A percentile compares a stretch with the other conserved stretches of the same genome.
Conservation (phyloP, 2,329 filamentous ascomycete species). For the Clarireedia monteithiana region DNA sequence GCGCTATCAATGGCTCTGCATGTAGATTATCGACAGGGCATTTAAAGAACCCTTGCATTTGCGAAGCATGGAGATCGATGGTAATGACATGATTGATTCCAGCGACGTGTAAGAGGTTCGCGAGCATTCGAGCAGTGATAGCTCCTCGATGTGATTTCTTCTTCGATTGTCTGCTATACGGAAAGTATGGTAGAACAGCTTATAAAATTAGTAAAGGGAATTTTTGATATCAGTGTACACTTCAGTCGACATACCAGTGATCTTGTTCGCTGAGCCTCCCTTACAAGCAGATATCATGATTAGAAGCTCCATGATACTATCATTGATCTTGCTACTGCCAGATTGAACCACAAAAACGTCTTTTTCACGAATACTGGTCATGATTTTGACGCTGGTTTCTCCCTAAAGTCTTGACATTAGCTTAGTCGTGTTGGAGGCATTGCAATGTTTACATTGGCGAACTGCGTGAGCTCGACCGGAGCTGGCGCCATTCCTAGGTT, state of each 20-base stretch:
- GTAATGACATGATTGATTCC: slow-evolving; percentile 97
- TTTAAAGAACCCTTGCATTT: slow-evolving; percentile 99
- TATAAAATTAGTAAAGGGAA: slow-evolving; percentile 16
- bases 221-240: background rate
- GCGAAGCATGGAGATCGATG: slow-evolving; percentile 90
- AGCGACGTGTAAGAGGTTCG: slow-evolving; percentile 86
- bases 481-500: slow-evolving; percentile 60
- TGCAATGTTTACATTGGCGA: slow-evolving; percentile 52
- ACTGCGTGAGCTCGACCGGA: slow-evolving; percentile 58
- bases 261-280: slow-evolving; percentile 90
- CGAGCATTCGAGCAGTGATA: slow-evolving; percentile 94
- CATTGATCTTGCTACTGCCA: slow-evolving; percentile 91
- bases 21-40: slow-evolving; percentile 97
- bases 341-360: slow-evolving; percentile 99
- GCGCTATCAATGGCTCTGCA: slow-evolving; percentile 87
- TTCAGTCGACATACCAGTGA: slow-evolving; percentile 62
- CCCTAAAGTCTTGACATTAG: slow-evolving; percentile 39
- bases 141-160: slow-evolving; percentile 96
- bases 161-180: slow-evolving; percentile 98
- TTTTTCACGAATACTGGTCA: slow-evolving; percentile 83
- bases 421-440: slow-evolving; percentile 14
- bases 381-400: slow-evolving; percentile 61
- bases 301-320: slow-evolving; percentile 97
- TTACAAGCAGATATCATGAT: slow-evolving; percentile 99
- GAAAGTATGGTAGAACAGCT: slow-evolving; percentile 92